Conservation (phyloP, 2,329 filamentous ascomycete genomes). For the Xylaria sp. region DNA sequence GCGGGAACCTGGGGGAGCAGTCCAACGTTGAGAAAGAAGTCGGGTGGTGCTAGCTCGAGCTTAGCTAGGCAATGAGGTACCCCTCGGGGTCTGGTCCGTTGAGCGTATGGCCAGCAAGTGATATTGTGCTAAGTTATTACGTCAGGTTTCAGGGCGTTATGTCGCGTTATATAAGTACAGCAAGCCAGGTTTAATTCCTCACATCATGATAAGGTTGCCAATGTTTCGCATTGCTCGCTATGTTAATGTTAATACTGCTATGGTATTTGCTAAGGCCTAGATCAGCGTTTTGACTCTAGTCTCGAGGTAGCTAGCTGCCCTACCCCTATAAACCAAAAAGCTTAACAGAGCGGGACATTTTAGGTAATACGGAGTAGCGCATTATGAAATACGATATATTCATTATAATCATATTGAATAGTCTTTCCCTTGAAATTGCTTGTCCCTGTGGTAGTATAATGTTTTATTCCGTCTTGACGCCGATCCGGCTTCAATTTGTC, state of each 20-base stretch:
- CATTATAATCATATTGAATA: background rate
- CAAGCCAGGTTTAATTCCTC: background rate
- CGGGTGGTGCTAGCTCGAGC: slow-evolving; percentile 35
- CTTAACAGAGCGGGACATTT: background rate
- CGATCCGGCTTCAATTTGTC: background rate
- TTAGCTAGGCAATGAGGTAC: slow-evolving; percentile 35
- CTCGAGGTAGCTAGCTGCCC: background rate
- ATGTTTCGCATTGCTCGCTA: background rate
- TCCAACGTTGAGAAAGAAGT: slow-evolving; percentile 53
- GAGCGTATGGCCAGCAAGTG: background rate
- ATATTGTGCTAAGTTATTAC: background rate
- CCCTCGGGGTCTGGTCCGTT: background rate
- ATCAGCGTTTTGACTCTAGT: background rate
- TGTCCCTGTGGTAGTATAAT: background rate
- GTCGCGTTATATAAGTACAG: background rate
- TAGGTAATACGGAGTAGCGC: background rate
- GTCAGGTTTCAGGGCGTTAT: background rate
- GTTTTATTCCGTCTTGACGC: background rate
- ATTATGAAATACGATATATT: background rate
- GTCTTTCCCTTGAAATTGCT: background rate
- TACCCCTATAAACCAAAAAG: background rate
- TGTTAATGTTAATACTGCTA: background rate
- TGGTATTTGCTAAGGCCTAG: background rate
- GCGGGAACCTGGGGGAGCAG: slow-evolving; percentile 59
- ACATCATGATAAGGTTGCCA: background rate